phyloP scores from a whole-genome alignment of 2,329 filamentous ascomycete species.

The Talaromyces sp. region DNA sequence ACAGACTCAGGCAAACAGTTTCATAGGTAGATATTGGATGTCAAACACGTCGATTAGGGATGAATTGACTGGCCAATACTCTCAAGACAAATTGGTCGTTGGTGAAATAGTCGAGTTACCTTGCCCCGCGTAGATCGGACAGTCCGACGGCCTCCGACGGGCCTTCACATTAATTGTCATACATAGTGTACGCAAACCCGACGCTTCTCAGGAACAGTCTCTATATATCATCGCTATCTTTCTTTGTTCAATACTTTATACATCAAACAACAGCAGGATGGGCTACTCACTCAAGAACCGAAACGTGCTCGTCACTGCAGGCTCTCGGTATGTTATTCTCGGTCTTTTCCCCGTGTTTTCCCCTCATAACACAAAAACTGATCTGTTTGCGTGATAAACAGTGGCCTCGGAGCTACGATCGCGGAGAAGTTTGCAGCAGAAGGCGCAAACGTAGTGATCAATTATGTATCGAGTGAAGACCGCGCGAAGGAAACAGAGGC shows the following conservation, averaged over 20 bases:
- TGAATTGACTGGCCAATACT: neutral
- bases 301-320: slow-evolving; percentile 64
- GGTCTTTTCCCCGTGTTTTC: neutral
- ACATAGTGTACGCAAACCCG: neutral
- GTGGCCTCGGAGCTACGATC: slow-evolving; percentile 69
- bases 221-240: neutral
- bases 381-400: slow-evolving; percentile 24
- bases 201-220: no score
- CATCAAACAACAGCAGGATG: slow-evolving; percentile 42
- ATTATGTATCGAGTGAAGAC: slow-evolving; percentile 63
- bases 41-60: neutral
- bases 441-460: slow-evolving; percentile 68
- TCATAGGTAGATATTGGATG: neutral
- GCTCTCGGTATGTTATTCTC: slow-evolving; percentile 51
- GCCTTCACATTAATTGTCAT: neutral
- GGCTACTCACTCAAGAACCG: slow-evolving; percentile 60
- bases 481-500: slow-evolving; percentile 59
- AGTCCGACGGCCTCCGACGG: neutral
- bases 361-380: neutral
- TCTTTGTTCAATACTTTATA: neutral
- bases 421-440: slow-evolving; percentile 64
- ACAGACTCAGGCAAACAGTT: neutral
- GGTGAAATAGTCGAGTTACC: neutral
- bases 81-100: neutral
- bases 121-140: neutral